phyloP scores from a whole-genome alignment of 2,329 filamentous ascomycete species.

The Colletotrichum acutatum region DNA sequence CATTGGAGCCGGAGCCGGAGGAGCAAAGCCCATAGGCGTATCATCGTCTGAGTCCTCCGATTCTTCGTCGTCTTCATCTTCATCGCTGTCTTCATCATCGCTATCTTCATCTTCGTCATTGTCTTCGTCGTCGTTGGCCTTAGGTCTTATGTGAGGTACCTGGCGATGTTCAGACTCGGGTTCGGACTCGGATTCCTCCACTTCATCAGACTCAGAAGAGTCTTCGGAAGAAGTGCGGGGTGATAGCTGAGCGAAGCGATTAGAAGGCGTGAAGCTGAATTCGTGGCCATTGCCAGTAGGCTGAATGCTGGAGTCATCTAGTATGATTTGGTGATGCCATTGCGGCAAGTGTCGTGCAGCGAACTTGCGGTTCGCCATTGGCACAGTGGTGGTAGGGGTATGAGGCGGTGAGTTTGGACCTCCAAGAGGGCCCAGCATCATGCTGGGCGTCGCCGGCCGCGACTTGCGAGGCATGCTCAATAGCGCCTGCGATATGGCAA shows the following conservation, averaged over 20 bases:
- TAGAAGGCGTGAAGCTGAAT: slow-evolving; percentile 49
- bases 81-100: slow-evolving; percentile 10
- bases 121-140: slow-evolving; percentile 17
- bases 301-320: slow-evolving; percentile 53
- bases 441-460: slow-evolving; percentile 55
- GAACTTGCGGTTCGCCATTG: slow-evolving; percentile 46
- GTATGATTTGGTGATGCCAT: slow-evolving; percentile 44
- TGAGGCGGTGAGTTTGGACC: slow-evolving; percentile 60
- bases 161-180: not conserved
- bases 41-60: slow-evolving; percentile 23
- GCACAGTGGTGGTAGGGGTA: slow-evolving; percentile 54
- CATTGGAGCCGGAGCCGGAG: slow-evolving; percentile 21
- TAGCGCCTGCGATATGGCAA: not conserved
- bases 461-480: slow-evolving; percentile 46
- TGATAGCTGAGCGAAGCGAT: slow-evolving; percentile 43
- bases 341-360: slow-evolving; percentile 45
- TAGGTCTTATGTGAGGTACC: not conserved
- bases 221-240: slow-evolving; percentile 45
- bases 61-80: not conserved
- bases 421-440: slow-evolving; percentile 47
- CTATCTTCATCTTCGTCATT: slow-evolving; percentile 23
- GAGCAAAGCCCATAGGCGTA: slow-evolving; percentile 10
- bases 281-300: slow-evolving; percentile 55
- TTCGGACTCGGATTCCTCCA: slow-evolving; percentile 20
- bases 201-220: slow-evolving; percentile 31